Conservation (phyloP, 1,139 yeast species). For the Taphrina sp. region DNA sequence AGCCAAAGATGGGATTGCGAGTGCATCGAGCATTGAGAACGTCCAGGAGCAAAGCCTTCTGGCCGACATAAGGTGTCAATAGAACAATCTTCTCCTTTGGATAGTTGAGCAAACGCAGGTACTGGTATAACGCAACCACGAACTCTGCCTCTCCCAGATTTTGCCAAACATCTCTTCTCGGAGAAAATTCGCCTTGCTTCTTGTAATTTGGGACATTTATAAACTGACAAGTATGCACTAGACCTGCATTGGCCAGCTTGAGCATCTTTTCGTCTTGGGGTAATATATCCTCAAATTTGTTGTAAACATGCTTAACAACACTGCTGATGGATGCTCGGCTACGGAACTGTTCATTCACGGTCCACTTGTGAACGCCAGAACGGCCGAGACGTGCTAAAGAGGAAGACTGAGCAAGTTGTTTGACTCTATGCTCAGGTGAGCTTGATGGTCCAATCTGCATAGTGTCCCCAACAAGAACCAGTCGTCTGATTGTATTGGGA, state of each 20-base stretch:
- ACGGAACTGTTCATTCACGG: constrained; percentile 41
- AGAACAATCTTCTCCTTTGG: constrained; percentile 49
- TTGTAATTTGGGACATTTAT: constrained; percentile 46
- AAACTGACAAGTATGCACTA: constrained; percentile 47
- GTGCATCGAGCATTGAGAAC: constrained; percentile 41
- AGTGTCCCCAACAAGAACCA: constrained; percentile 46
- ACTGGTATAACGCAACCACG: constrained; percentile 51
- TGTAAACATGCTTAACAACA: neutral
- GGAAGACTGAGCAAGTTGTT: too few species aligned
- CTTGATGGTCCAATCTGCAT: constrained; percentile 40
- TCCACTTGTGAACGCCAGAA: constrained; percentile 40
- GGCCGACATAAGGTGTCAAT: constrained; percentile 50
- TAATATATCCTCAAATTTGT: neutral
- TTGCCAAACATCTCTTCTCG: constrained; percentile 43
- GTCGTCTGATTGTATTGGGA: constrained; percentile 39
- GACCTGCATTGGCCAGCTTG: constrained; percentile 48
- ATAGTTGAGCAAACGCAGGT: constrained; percentile 53
- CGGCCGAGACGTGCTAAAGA: constrained; percentile 41
- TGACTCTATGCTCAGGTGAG: constrained; percentile 47
- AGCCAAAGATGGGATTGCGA: constrained; percentile 41
- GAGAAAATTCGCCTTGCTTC: constrained; percentile 43
- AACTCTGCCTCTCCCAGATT: constrained; percentile 58
- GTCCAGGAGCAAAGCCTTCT: constrained; percentile 42
- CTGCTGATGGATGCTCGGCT: constrained; percentile 35
- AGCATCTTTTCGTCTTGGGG: neutral